Evolutionary conservation across 129 eudicot species (phyloP).

Genomic region (Arctium minus): DNA sequence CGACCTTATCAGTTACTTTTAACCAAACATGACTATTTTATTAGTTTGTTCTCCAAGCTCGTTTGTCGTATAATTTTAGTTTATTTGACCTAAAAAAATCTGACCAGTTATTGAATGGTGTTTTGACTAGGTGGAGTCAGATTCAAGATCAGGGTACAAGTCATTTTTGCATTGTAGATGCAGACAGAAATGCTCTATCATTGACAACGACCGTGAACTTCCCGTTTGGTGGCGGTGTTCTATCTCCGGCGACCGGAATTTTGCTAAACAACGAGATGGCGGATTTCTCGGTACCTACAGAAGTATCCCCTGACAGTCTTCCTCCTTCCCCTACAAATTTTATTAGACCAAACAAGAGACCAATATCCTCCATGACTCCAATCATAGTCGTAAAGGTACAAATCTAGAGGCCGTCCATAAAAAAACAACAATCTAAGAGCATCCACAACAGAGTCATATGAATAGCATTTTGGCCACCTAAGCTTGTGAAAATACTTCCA

Average conservation of each 20-base stretch:
- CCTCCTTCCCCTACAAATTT: slow-evolving; percentile 90
- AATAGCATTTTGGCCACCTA: background rate
- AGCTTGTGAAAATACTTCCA: too few species aligned
- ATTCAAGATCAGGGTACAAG: slow-evolving; percentile 83
- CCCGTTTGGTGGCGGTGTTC: slow-evolving; percentile 71
- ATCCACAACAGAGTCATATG: background rate
- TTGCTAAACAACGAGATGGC: slow-evolving; percentile 75
- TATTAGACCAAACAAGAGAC: slow-evolving; percentile 78
- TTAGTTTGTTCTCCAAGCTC: too few species aligned
- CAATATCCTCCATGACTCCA: slow-evolving; percentile 91
- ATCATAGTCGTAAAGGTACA: slow-evolving; percentile 73
- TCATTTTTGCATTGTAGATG: slow-evolving; percentile 89
- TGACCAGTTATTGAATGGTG: background rate
- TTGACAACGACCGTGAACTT: slow-evolving; percentile 84
- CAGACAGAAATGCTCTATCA: slow-evolving; percentile 80
- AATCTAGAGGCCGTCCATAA: background rate
- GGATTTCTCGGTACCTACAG: slow-evolving; percentile 73
- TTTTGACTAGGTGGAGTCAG: slow-evolving; percentile 66
- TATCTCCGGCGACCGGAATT: slow-evolving; percentile 83
- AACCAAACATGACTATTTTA: too few species aligned
- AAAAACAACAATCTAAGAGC: background rate
- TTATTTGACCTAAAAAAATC: background rate
- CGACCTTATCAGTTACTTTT: too few species aligned
- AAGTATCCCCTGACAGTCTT: slow-evolving; percentile 51
- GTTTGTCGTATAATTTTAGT: background rate